A percentile compares a stretch with the other conserved stretches of the same genome.
Evolutionary conservation across 192 early-diverging fungal species (phyloP).

Genomic region (Oehlia diaphana): DNA sequence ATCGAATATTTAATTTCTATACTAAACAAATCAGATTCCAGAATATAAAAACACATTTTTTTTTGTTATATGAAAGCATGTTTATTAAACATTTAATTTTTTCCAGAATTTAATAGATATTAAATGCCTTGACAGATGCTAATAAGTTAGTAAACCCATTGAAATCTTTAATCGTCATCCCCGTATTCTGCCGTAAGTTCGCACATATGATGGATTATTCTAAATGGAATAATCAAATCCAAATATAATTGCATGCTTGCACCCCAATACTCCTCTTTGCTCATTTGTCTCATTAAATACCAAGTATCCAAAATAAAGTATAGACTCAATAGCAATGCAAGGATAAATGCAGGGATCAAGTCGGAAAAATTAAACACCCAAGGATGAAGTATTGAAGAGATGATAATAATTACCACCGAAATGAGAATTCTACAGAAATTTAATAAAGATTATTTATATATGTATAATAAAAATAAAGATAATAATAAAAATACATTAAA

Average conservation of each 20-base stretch:
- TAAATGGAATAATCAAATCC: conserved; percentile 25
- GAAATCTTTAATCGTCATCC: not conserved
- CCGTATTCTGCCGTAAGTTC: conserved; percentile 12
- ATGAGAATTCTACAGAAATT: not conserved
- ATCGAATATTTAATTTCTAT: too few species aligned
- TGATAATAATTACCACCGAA: not conserved
- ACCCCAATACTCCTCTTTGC: conserved; percentile 12
- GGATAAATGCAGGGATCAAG: not conserved
- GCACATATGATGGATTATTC: conserved; percentile 26
- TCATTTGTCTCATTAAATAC: conserved; percentile 27
- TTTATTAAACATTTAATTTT: too few species aligned
- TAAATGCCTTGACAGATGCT: too few species aligned
- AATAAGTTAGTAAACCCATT: not conserved
- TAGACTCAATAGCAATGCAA: not conserved
- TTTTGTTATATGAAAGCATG: too few species aligned
- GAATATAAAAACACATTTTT: too few species aligned
- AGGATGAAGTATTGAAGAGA: not conserved
- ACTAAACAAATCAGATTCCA: too few species aligned
- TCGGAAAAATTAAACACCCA: conserved; percentile 1
- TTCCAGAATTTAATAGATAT: too few species aligned
- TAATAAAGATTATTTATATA: not conserved
- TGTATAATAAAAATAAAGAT: not conserved
- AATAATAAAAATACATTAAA: not conserved
- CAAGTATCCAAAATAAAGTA: conserved; percentile 26
- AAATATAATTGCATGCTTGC: conserved; percentile 25